Base-by-base conservation (phyloP, 257 asterid species). In the Nyctanthes arbortristis region DNA sequence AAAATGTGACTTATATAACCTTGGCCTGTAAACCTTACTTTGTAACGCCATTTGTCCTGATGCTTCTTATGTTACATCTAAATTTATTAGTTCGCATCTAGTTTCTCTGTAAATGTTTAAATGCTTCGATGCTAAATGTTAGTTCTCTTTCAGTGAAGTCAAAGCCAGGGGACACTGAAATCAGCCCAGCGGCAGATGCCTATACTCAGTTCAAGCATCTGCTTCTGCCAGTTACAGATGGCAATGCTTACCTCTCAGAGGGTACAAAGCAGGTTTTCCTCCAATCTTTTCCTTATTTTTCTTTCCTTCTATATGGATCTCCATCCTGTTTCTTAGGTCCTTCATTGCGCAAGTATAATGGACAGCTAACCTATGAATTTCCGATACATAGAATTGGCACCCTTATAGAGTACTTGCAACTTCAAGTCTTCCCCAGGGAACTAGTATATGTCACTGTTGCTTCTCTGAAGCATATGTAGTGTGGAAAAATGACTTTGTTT, bases 181-280 rank as follows among this genome's bases (percentile, higher is more conserved):
- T 65, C 52, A 72, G 72, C 73, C 83, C 91, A 13, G 77, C 79
- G 34, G 84, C 79, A 32, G 86, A 82, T 65, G 57, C 88, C 61
- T 90, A 87, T 66, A 69, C 81, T 47, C 88, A 78, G 78, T 93
- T 87, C 86, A 93, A 85, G 84, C 96, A 89, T 68, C 82, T 93
- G 81, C 96, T 91, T 60, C 85, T 94, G 61, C 99, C 99, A 60
- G 87, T 94, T 64, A 77, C 96, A 25, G 99, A 94, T 65, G 87
- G 95, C 25, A 89, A 91, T 66, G 96, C 97, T 74, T 89, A 85
- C 76, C 96, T 94, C 52, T 84, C 96, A 0, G 97, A 91, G 80
- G 99, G 99, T 63, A 87, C 96, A 49, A 87, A 93, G 79, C 96
- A 94, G 95, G 99, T 91, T 60, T 67, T 36, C 22, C 25, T 20